These are phyloP conservation scores for Phlyctochytrium bullatum DNA, from an alignment of 192 early-diverging fungal genomes.

Conservation along the genomic window DNA sequence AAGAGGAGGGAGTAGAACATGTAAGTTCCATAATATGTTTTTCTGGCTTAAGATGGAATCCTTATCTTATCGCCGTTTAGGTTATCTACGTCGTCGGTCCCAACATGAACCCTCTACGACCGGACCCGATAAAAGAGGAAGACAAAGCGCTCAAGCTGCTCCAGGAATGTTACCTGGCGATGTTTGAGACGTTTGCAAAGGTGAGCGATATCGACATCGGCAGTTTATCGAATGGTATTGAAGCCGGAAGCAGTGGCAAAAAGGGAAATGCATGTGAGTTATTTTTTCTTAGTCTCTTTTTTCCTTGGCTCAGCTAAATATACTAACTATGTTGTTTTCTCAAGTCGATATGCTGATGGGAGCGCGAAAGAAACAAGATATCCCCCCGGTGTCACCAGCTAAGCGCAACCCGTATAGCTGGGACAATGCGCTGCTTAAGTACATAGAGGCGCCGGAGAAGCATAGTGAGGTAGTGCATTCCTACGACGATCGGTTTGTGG, in stretches of 20 bases:
- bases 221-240: not conserved
- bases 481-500: not conserved
- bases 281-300: not conserved
- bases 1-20: not conserved
- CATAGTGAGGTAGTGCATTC: not conserved
- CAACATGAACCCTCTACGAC: not conserved
- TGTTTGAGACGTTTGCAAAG: not conserved
- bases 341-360: no score
- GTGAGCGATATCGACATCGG: no score
- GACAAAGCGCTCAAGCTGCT: not conserved
- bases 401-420: not conserved
- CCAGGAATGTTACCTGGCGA: not conserved
- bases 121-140: not conserved
- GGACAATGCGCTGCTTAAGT: not conserved
- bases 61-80: no score
- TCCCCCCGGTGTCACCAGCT: no score
- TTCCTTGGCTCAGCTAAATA: no score
- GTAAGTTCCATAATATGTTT: not conserved
- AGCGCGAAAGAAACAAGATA: no score
- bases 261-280: not conserved
- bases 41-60: no score
- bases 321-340: no score
- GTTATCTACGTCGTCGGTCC: not conserved
- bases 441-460: not conserved
- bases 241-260: not conserved